A percentile compares a stretch with the other conserved stretches of the same genome.
Conservation (phyloP, 2,329 filamentous ascomycete genomes). For the Neopestalotiopsis clavispora region DNA sequence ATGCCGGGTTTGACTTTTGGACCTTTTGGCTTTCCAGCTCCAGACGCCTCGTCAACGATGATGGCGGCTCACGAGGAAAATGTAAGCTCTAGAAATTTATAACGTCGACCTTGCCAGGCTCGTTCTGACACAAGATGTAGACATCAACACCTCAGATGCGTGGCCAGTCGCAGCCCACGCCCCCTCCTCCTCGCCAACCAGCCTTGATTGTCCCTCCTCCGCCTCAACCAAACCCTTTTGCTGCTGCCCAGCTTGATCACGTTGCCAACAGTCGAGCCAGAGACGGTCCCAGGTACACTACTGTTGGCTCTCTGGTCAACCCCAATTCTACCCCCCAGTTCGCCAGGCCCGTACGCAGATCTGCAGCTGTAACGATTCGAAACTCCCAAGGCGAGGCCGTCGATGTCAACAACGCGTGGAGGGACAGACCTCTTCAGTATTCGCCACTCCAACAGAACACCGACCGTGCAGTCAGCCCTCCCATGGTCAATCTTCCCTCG, state of each 20-base stretch:
- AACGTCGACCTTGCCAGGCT: too few relatives aligned
- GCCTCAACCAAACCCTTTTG: background rate
- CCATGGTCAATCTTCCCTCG: constrained; percentile 11
- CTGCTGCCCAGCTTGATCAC: background rate
- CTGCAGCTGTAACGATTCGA: constrained; percentile 44
- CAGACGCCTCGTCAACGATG: too few relatives aligned
- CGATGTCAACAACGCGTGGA: constrained; percentile 23
- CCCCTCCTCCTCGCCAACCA: too few relatives aligned
- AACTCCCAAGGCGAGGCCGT: constrained; percentile 41
- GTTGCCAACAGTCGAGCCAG: constrained; percentile 12
- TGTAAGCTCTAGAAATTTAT: too few relatives aligned
- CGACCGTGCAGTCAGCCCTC: constrained; percentile 54
- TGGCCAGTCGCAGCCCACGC: too few relatives aligned
- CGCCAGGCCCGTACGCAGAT: constrained; percentile 52
- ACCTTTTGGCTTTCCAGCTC: too few relatives aligned
- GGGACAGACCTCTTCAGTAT: constrained; percentile 45
- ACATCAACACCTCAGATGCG: too few relatives aligned
- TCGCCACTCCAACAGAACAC: constrained; percentile 59
- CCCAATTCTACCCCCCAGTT: constrained; percentile 53
- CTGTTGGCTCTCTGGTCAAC: constrained; percentile 61
- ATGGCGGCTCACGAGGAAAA: too few relatives aligned
- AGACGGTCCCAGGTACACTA: constrained; percentile 48
- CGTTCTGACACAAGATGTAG: too few relatives aligned
- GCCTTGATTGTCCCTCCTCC: too few relatives aligned
- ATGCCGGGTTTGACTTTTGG: too few relatives aligned